Conservation (phyloP, 768 basidiomycete genomes). For the Suillus americanus region DNA sequence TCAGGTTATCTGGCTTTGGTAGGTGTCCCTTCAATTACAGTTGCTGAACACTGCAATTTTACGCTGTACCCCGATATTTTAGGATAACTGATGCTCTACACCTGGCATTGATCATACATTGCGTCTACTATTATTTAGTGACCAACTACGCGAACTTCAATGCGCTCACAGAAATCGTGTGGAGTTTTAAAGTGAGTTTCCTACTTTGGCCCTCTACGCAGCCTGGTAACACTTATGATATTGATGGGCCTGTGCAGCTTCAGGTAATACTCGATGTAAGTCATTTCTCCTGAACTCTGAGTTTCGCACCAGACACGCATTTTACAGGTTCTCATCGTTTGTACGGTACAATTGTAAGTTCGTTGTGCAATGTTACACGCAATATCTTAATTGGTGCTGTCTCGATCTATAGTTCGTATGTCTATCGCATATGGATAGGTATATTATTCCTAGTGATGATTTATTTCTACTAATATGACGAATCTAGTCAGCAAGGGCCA, state of each 20-base stretch:
- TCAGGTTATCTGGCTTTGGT: not conserved
- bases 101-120: not conserved
- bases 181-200: not conserved
- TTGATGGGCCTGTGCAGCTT: not conserved
- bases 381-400: not conserved
- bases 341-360: not conserved
- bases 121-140: not conserved
- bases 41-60: not conserved
- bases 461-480: too few relatives aligned
- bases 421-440: slow-evolving; percentile 1
- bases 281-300: not conserved
- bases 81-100: not conserved
- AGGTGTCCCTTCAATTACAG: not conserved
- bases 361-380: not conserved
- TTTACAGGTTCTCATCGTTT: not conserved
- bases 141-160: not conserved
- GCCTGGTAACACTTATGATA: not conserved
- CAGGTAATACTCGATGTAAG: not conserved
- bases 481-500: not conserved
- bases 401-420: not conserved
- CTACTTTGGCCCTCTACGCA: not conserved
- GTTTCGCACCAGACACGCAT: not conserved
- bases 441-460: not conserved
- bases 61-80: too few relatives aligned
- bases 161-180: not conserved